These are phyloP conservation scores for Hyphodiscus hymeniophilus DNA, from an alignment of 495 filamentous ascomycete species.

Conservation along the genomic window DNA sequence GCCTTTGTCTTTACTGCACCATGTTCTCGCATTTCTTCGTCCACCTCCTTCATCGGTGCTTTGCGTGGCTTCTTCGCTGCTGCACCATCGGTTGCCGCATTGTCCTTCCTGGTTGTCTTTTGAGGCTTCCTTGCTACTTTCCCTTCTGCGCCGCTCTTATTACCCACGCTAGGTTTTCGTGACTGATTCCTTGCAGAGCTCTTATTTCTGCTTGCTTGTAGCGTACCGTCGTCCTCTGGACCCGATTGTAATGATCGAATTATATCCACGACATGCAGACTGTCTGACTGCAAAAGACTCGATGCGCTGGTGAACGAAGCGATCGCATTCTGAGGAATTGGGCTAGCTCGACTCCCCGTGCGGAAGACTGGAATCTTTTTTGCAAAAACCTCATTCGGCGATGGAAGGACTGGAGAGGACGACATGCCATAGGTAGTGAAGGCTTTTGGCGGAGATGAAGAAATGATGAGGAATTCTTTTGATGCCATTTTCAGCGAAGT, in stretches of 20 bases:
- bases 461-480: slow-evolving; percentile 23
- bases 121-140: slow-evolving; percentile 11
- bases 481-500: slow-evolving; percentile 29
- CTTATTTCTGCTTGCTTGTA: background rate
- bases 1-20: slow-evolving; percentile 11
- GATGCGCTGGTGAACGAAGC: slow-evolving; percentile 35
- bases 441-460: slow-evolving; percentile 28
- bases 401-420: slow-evolving; percentile 37
- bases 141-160: slow-evolving; percentile 7
- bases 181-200: background rate
- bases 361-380: slow-evolving; percentile 26
- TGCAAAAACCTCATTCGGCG: slow-evolving; percentile 31
- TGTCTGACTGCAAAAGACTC: slow-evolving; percentile 19
- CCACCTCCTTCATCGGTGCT: slow-evolving; percentile 20
- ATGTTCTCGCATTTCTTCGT: background rate
- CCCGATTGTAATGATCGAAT: background rate
- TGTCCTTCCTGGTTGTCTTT: slow-evolving; percentile 10
- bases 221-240: background rate
- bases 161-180: slow-evolving; percentile 11
- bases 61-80: slow-evolving; percentile 29
- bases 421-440: slow-evolving; percentile 25
- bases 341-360: slow-evolving; percentile 27
- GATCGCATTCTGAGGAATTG: slow-evolving; percentile 26
- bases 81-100: slow-evolving; percentile 11
- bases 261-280: background rate